Evolutionary conservation across 2,329 filamentous ascomycete genomes (phyloP).

Genomic region (Diaporthe longicolla): DNA sequence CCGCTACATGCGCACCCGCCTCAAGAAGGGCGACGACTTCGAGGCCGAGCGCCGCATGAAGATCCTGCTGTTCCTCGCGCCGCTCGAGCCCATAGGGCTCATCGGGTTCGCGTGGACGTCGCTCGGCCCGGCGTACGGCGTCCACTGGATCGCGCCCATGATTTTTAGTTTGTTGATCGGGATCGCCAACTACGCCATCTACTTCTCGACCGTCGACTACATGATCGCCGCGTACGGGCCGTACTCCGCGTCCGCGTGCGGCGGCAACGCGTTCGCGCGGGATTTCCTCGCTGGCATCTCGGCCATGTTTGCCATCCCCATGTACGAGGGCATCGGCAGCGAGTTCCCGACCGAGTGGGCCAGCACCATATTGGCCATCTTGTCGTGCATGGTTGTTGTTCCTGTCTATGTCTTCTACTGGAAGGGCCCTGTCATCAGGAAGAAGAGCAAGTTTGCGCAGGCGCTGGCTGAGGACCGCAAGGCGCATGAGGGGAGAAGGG

Average conservation of each 20-base stretch:
- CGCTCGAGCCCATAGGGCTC: slow-evolving; percentile 71
- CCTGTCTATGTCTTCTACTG: slow-evolving; percentile 70
- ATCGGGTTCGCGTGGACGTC: slow-evolving; percentile 75
- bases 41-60: slow-evolving; percentile 69
- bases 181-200: slow-evolving; percentile 74
- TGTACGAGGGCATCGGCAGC: slow-evolving; percentile 61
- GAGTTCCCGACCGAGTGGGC: slow-evolving; percentile 64
- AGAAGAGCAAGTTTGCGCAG: slow-evolving; percentile 64
- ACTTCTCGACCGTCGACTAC: slow-evolving; percentile 78
- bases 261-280: slow-evolving; percentile 71
- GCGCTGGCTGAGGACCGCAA: slow-evolving; percentile 9
- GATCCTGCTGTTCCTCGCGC: slow-evolving; percentile 72
- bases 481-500: neutral
- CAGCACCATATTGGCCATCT: slow-evolving; percentile 64
- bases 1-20: slow-evolving; percentile 52
- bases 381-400: slow-evolving; percentile 65
- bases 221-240: slow-evolving; percentile 77
- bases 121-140: slow-evolving; percentile 58
- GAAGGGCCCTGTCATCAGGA: slow-evolving; percentile 67
- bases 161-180: slow-evolving; percentile 72
- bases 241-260: slow-evolving; percentile 76
- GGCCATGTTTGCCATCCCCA: slow-evolving; percentile 72
- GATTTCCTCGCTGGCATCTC: slow-evolving; percentile 76
- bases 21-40: slow-evolving; percentile 58
- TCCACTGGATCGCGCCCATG: slow-evolving; percentile 75